Conservation (phyloP, 169 alveolate species). For the Ichthyophthirius multifiliis region DNA sequence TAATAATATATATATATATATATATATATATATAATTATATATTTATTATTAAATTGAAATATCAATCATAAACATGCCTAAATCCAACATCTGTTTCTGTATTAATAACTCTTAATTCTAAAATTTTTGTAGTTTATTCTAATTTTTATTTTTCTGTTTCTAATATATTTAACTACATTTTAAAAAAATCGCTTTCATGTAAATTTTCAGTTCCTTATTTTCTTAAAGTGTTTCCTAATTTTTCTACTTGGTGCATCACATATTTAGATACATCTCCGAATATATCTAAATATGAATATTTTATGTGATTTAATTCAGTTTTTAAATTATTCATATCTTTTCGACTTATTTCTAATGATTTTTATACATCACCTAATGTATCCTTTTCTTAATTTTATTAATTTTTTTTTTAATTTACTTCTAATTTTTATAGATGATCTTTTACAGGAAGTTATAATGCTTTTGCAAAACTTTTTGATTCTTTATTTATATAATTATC, state of each 20-base stretch:
- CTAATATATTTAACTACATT: constrained; percentile 1
- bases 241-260: constrained; percentile 7
- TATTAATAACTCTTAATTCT: constrained; percentile 3
- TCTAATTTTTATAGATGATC: neutral
- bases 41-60: neutral
- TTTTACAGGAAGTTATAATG: neutral
- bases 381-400: neutral
- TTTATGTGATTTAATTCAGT: neutral
- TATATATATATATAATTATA: neutral
- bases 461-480: constrained; percentile 15
- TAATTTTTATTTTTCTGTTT: neutral
- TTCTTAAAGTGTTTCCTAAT: constrained; percentile 16
- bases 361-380: constrained; percentile 3
- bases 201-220: constrained; percentile 2
- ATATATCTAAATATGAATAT: neutral
- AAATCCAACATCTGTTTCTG: constrained; percentile 11
- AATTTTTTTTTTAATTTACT: neutral
- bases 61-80: neutral
- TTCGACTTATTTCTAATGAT: neutral
- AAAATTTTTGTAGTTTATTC: neutral
- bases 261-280: neutral
- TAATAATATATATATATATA: too few relatives aligned
- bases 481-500: neutral
- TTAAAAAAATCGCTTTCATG: neutral
- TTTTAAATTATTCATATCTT: constrained; percentile 7